Percentiles rank a stretch among this genome's conserved stretches.
phyloP scores from a whole-genome alignment of 139 green algal species.

The Coccomyxa sp. region DNA sequence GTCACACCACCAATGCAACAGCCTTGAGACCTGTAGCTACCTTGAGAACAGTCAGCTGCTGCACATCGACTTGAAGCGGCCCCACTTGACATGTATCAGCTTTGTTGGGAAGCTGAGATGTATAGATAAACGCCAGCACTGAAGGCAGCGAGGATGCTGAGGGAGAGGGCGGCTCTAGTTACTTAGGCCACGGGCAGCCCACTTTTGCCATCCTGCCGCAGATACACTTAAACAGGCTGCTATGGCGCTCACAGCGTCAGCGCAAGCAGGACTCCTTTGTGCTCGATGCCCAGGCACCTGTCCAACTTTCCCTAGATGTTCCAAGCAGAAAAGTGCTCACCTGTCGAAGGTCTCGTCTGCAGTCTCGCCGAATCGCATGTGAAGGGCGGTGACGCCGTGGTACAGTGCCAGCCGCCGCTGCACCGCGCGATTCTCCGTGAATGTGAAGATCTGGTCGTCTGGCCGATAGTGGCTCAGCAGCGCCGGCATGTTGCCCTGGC shows the following conservation, averaged over 20 bases:
- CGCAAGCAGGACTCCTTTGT: background rate
- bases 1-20: background rate
- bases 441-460: conserved; percentile 72
- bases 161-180: too few species aligned
- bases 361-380: conserved; percentile 47
- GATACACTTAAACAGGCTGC: too few species aligned
- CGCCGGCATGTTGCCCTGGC: conserved; percentile 64
- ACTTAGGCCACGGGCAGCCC: background rate
- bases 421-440: conserved; percentile 72
- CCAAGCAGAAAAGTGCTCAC: background rate
- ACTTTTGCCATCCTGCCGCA: background rate
- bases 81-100: background rate
- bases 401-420: conserved; percentile 81
- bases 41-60: background rate
- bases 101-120: too few species aligned
- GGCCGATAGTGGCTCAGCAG: conserved; percentile 84
- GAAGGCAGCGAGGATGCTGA: too few species aligned
- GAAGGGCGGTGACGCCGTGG: conserved; percentile 64
- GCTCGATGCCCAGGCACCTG: background rate
- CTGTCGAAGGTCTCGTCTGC: conserved; percentile 63
- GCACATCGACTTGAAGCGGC: background rate
- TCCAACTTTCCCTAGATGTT: background rate
- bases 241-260: background rate
- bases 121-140: too few species aligned
- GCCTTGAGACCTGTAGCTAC: background rate